These are phyloP conservation scores for Stachybotrys elegans DNA, from an alignment of 2,329 filamentous ascomycete genomes.

Conservation along the genomic window DNA sequence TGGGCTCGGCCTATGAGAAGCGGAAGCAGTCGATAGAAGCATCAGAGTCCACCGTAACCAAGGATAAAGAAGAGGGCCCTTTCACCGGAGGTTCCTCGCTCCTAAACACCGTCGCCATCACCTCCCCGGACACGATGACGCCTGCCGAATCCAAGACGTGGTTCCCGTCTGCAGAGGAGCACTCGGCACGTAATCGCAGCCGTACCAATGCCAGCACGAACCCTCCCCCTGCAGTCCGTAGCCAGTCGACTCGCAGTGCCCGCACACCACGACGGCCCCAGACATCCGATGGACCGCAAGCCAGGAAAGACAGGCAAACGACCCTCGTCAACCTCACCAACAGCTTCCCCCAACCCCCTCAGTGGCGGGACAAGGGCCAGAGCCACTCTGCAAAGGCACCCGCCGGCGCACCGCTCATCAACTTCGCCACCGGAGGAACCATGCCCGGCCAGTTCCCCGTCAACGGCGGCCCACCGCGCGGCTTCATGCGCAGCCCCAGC, in stretches of 20 bases:
- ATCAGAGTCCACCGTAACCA: slow-evolving; percentile 25
- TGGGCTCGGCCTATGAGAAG: slow-evolving; percentile 45
- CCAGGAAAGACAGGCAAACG: slow-evolving; percentile 35
- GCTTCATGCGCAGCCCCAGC: slow-evolving; percentile 13
- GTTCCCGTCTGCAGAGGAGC: slow-evolving; percentile 32
- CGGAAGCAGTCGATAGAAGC: slow-evolving; percentile 33
- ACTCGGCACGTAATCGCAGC: slow-evolving; percentile 27
- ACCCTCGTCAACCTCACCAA: slow-evolving; percentile 63
- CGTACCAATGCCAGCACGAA: slow-evolving; percentile 2
- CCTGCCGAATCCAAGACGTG: slow-evolving; percentile 23
- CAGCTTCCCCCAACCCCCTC: slow-evolving; percentile 58
- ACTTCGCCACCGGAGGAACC: slow-evolving; percentile 32
- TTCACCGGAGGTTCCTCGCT: slow-evolving; percentile 56
- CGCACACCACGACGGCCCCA: slow-evolving; percentile 14
- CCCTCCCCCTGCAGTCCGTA: background rate
- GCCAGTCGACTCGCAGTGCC: slow-evolving; percentile 13
- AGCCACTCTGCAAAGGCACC: slow-evolving; percentile 41
- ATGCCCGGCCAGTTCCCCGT: slow-evolving; percentile 4
- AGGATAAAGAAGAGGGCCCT: slow-evolving; percentile 25
- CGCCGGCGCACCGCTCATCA: slow-evolving; percentile 36
- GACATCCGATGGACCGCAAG: slow-evolving; percentile 16
- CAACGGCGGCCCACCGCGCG: slow-evolving; percentile 10
- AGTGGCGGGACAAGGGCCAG: slow-evolving; percentile 45
- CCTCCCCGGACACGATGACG: slow-evolving; percentile 18
- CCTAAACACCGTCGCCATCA: slow-evolving; percentile 35